These are phyloP conservation scores for Linnemannia zychae DNA, from an alignment of 192 early-diverging fungal genomes.

Conservation along the genomic window DNA sequence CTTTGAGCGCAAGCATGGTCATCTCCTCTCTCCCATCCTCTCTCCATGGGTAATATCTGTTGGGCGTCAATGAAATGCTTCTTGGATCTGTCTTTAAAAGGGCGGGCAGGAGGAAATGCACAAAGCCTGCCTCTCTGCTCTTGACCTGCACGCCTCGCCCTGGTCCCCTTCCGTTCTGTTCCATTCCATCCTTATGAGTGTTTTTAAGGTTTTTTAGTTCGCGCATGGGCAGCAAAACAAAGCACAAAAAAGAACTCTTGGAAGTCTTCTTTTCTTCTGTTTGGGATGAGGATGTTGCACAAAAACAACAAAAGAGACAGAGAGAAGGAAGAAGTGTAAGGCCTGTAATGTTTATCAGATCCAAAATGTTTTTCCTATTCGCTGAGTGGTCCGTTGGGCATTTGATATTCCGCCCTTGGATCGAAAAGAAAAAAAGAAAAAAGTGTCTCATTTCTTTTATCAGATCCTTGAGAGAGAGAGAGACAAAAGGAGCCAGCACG, in stretches of 20 bases:
- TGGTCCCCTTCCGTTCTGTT: not conserved
- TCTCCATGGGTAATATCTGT: not conserved
- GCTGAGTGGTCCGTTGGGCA: not conserved
- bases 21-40: not conserved
- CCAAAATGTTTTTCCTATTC: constrained; percentile 5
- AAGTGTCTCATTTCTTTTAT: not conserved
- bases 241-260: not conserved
- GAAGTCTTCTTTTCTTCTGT: not conserved
- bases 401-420: not conserved
- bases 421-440: no score
- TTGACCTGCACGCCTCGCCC: not conserved
- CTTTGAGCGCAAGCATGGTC: not conserved
- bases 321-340: not conserved
- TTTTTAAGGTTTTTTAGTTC: constrained; percentile 1
- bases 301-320: not conserved
- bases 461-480: not conserved
- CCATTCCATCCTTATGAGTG: not conserved
- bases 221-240: not conserved
- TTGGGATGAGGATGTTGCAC: not conserved
- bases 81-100: not conserved
- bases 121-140: not conserved
- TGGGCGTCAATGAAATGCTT: not conserved
- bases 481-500: not conserved
- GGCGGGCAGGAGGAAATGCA: not conserved
- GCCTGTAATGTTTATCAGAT: not conserved